Evolutionary conservation across 257 asterid species (phyloP), one percentile per base, ranked within the genome.

Genomic region (Ocimum tenuiflorum): DNA sequence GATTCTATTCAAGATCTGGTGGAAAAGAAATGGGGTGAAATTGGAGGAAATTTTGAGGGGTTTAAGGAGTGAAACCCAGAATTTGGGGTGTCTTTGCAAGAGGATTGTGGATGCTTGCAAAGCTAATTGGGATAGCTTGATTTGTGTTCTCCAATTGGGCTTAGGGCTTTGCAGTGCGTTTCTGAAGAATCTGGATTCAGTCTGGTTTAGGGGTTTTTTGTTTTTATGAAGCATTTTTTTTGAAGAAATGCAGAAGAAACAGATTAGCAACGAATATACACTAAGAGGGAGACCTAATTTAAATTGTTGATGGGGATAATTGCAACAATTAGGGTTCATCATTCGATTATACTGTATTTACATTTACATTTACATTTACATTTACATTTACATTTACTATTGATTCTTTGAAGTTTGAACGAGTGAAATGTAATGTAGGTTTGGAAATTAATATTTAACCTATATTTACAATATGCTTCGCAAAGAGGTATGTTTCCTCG

Each of bases 61-160:
- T 27, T 76, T 79, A 82, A 88, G 82, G 66, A 88, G 87, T 54
- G 88, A 82, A 53, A 70, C 74, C 98, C 98, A 91, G 42, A 55
- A 71, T 68, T 77, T 77, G 71, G 80, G 71, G 69, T 80, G 91
- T 46, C 95, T 77, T 72, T 91, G 98, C 54, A 83, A 65, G 80
- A 91, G 73, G 60, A 88, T 62, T 6, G 81, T 18, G 59, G 91
- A 85, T 43, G 86, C 83, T 62, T 85, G 95, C 45, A 84, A 81
- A 60, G 85, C 65, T 47, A 85, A 22, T 59, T 75, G 96, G 67
- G 68, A 74, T 63, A 80, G 86, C 31, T 74, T 78, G 68, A 74
- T 67, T 65, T 67, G 81, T 53, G 39, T 70, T 80, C 95, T 86
- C 96, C 98, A 91, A 20, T 66, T 61, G 29, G 69, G 73, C 6